Evolutionary conservation across 2,329 filamentous ascomycete genomes (phyloP).

Genomic region (Colletotrichum sp.): DNA sequence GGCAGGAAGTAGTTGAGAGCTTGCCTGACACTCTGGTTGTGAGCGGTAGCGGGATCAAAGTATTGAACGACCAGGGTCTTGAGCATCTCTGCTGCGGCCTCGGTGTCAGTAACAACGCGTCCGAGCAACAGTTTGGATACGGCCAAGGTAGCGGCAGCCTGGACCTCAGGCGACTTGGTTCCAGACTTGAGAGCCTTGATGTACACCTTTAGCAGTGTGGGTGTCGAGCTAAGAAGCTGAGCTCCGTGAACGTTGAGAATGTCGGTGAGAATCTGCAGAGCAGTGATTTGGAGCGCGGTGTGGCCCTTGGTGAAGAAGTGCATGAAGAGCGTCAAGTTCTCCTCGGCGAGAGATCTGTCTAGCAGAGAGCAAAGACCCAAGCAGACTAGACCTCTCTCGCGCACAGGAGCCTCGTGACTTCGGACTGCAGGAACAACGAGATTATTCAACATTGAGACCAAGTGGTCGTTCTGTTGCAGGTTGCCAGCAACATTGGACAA

Average conservation of each 20-base stretch:
- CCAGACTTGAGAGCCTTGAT: constrained; percentile 79
- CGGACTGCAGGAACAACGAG: constrained; percentile 94
- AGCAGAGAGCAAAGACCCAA: constrained; percentile 90
- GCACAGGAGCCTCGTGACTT: constrained; percentile 89
- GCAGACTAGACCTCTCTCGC: constrained; percentile 88
- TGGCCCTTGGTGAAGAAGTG: constrained; percentile 96
- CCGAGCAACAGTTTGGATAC: constrained; percentile 87
- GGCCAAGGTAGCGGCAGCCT: constrained; percentile 80
- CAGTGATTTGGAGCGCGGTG: constrained; percentile 85
- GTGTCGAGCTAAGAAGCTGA: constrained; percentile 71
- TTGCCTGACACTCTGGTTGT: constrained; percentile 84
- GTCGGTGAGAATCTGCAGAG: constrained; percentile 90
- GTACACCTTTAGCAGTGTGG: constrained; percentile 83
- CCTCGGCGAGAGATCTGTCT: constrained; percentile 88
- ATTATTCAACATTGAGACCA: constrained; percentile 99
- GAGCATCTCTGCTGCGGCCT: constrained; percentile 75
- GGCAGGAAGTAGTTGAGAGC: constrained; percentile 92
- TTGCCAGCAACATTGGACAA: constrained; percentile 89
- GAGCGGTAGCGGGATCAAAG: constrained; percentile 83
- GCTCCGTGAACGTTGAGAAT: constrained; percentile 89
- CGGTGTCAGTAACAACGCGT: constrained; percentile 73
- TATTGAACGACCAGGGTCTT: constrained; percentile 85
- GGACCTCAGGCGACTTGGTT: constrained; percentile 73
- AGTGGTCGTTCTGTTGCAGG: constrained; percentile 84
- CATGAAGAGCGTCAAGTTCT: constrained; percentile 91